Conservation (phyloP, 2,329 filamentous ascomycete species). For the Apiospora koreana region DNA sequence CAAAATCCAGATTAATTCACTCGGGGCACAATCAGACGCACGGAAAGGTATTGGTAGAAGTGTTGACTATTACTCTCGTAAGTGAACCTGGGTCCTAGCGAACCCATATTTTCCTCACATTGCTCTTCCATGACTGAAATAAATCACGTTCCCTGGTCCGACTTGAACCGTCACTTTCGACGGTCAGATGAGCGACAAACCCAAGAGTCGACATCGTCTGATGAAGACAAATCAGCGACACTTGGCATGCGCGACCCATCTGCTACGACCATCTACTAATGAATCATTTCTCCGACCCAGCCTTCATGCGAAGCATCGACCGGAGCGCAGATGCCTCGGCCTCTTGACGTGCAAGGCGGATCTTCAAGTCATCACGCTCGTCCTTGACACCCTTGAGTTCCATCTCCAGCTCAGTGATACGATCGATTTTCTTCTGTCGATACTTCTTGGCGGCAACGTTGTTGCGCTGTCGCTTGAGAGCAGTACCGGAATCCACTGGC, state of each 20-base stretch:
- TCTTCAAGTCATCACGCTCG: slow-evolving; percentile 64
- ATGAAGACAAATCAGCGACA: neutral
- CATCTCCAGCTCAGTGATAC: slow-evolving; percentile 61
- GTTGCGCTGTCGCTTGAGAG: slow-evolving; percentile 65
- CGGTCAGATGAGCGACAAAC: slow-evolving; percentile 1
- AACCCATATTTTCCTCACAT: neutral
- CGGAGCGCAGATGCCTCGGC: slow-evolving; percentile 64
- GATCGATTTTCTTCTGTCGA: slow-evolving; percentile 69
- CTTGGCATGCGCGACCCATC: neutral
- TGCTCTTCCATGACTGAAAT: neutral
- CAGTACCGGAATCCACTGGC: slow-evolving; percentile 31
- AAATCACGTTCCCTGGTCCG: slow-evolving; percentile 5
- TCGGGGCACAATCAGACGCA: neutral
- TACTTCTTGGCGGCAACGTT: slow-evolving; percentile 73
- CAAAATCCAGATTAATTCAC: neutral
- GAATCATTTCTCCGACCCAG: slow-evolving; percentile 11
- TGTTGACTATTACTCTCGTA: neutral
- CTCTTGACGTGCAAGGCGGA: slow-evolving; percentile 64
- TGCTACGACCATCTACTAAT: neutral
- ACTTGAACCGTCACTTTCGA: slow-evolving; percentile 2
- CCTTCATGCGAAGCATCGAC: slow-evolving; percentile 45
- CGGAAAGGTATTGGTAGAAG: neutral
- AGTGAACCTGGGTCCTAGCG: neutral
- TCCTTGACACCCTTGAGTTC: slow-evolving; percentile 58
- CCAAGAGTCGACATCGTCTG: slow-evolving; percentile 3